Evolutionary conservation across 1,139 yeast species (phyloP), one percentile per base, ranked within the genome.

Genomic region (Sugiyamaella castrensis): DNA sequence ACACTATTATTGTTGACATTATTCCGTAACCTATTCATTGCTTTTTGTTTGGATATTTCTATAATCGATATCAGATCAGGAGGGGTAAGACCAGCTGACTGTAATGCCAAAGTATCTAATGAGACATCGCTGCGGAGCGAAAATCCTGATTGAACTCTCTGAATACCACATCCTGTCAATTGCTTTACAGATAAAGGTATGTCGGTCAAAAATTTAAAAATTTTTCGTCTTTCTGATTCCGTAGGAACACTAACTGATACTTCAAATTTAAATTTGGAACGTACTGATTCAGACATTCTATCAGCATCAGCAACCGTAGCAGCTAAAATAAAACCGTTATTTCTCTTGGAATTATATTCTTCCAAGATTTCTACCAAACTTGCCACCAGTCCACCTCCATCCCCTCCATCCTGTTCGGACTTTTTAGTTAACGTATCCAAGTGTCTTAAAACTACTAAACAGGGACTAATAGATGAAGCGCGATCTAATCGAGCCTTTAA

Each of bases 21-120:
- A 8, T 57, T 59, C 38, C 55, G 56, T n/a, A 79, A 54, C 53
- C 92, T 70, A 45, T 75, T 76, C 24, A 79, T 59, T 1, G 94
- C 84, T 41, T 76, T 64, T 39, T 73, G 71, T 56, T 81, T 82
- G 1, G 95, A 83, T 54, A 76, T 78, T 33, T 79, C 76, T 12
- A 88, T 79, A 51, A 92, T 87, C 0, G 92, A 81, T 9, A 73
- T 72, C 48, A 92, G 71, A 65, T 92, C 98, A 28, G 87, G 75
- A 6, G 98, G 96, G 0, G 95, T 86, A 49, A 92, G 73, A 32
- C 98, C 98, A 1, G 98, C 98, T 46, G 96, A 86, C 59, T 88
- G 96, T 47, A 87, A 71, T 0, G 98, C 87, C 40, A 92, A 70
- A 0, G 80, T 71, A 4, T 74, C 71, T 9, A 79, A 62, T 9